Percentiles rank a stretch among this genome's conserved stretches.
Conservation (phyloP, 805 yeast species). For the Saccharomycopsis amapae region DNA sequence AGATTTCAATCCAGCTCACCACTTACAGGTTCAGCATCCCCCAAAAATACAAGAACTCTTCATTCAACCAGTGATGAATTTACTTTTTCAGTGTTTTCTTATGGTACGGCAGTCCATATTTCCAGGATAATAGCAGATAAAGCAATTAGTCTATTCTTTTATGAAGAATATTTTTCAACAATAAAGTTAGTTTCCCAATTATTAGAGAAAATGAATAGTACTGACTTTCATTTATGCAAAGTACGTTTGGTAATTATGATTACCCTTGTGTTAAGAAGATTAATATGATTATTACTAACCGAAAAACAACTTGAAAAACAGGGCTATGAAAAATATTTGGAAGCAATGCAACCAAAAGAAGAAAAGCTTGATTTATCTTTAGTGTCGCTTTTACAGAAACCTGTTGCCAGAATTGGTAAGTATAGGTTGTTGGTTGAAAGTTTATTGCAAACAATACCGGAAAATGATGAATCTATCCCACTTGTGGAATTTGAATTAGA, state of each 20-base stretch:
- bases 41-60: no score
- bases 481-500: neutral
- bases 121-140: constrained; percentile 2
- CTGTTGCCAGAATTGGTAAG: constrained; percentile 14
- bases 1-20: neutral
- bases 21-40: neutral
- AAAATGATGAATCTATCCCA: neutral
- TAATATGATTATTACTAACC: neutral
- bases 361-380: constrained; percentile 43
- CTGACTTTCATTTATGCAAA: neutral
- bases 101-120: neutral
- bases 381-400: constrained; percentile 20
- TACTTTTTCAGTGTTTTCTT: neutral
- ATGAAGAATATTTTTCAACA: constrained; percentile 31
- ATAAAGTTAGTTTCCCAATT: constrained; percentile 31
- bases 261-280: no score
- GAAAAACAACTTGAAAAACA: no score
- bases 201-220: constrained; percentile 27
- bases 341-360: constrained; percentile 35
- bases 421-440: constrained; percentile 13
- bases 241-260: no score
- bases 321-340: constrained; percentile 34
- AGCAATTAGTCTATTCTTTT: constrained; percentile 27
- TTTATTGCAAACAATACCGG: constrained; percentile 4
- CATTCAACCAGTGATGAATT: neutral